Conservation (phyloP, 768 basidiomycete species). For the Tricholoma saponaceum region DNA sequence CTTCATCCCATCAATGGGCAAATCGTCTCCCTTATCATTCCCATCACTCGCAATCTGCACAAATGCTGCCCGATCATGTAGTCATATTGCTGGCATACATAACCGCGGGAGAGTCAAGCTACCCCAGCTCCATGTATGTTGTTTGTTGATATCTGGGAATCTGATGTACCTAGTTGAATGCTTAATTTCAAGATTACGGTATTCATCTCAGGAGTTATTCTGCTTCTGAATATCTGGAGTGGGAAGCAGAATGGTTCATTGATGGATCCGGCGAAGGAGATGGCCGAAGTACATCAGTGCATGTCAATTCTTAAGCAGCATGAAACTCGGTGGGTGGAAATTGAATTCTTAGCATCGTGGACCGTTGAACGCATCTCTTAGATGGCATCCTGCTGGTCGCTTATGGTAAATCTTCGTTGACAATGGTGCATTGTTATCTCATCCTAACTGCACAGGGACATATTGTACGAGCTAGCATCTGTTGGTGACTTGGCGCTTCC, state of each 20-base stretch:
- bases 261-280: conserved; percentile 37
- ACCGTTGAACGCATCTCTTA: background rate
- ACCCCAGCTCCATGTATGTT: conserved; percentile 28
- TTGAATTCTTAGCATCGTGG: background rate
- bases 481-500: conserved; percentile 71
- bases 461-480: conserved; percentile 66
- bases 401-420: conserved; percentile 29
- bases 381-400: conserved; percentile 43
- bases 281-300: conserved; percentile 61
- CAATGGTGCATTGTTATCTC: conserved; percentile 19
- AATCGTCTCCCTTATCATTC: conserved; percentile 36
- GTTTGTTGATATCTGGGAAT: background rate
- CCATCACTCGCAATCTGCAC: conserved; percentile 67
- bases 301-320: conserved; percentile 45
- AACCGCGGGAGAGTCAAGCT: conserved; percentile 29
- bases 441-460: conserved; percentile 46
- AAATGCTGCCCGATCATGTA: conserved; percentile 68
- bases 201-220: conserved; percentile 41
- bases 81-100: conserved; percentile 60
- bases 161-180: background rate
- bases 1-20: conserved; percentile 40
- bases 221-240: conserved; percentile 56
- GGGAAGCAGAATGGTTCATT: conserved; percentile 35
- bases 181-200: conserved; percentile 25
- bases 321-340: conserved; percentile 28